Evolutionary conservation across 805 yeast genomes (phyloP).

Genomic region (Candida lessepsii): DNA sequence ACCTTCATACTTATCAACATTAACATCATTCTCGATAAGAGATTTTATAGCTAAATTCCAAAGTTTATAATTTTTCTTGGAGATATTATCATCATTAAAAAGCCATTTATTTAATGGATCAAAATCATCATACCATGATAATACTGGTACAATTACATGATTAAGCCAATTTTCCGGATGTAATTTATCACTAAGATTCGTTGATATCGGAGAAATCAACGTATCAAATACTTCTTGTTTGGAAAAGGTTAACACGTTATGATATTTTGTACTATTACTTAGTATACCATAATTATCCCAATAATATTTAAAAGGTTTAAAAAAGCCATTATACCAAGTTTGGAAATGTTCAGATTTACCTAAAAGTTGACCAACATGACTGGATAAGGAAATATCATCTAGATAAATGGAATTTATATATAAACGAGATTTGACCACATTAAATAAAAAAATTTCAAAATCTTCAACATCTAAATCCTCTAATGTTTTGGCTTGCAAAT

Average conservation of each 20-base stretch:
- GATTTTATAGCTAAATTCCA: constrained; percentile 22
- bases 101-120: constrained; percentile 28
- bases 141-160: constrained; percentile 30
- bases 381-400: constrained; percentile 19
- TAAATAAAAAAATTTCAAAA: constrained; percentile 11
- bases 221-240: constrained; percentile 18
- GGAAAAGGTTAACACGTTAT: constrained; percentile 18
- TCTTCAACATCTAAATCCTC: background rate
- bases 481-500: background rate
- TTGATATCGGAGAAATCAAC: constrained; percentile 24
- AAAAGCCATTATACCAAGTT: constrained; percentile 28
- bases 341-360: constrained; percentile 18
- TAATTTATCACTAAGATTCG: constrained; percentile 15
- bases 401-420: constrained; percentile 20
- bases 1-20: constrained; percentile 11
- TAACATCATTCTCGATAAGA: constrained; percentile 12
- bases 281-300: constrained; percentile 25
- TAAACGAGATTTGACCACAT: constrained; percentile 20
- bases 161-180: constrained; percentile 23
- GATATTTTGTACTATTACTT: constrained; percentile 12
- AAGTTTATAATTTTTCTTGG: constrained; percentile 17
- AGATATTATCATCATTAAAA: constrained; percentile 10
- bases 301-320: constrained; percentile 29
- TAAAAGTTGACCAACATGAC: constrained; percentile 16
- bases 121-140: constrained; percentile 22